Evolutionary conservation across 306 rosid species (phyloP), one percentile per base, ranked within the genome.

Genomic region (Astragalus glycyphyllos): DNA sequence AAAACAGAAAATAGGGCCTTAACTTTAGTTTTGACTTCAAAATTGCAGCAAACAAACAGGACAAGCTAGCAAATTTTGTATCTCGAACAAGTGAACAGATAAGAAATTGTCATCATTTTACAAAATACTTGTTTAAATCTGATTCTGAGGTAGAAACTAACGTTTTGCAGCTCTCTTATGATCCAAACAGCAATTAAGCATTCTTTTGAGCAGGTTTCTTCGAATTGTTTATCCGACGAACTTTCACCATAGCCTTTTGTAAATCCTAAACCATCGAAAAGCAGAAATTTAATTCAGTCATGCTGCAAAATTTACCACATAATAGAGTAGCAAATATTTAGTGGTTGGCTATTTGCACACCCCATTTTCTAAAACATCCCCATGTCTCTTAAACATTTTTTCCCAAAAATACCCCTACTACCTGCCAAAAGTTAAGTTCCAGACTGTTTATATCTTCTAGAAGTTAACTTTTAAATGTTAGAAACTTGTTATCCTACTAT

Each of bases 171-270:
- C 29, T 44, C 14, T 29, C 48, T 62, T 49, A 34, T 3, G 68
- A 42, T 48, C 37, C 7, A 59, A 16, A 50, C 34, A 56, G 35
- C 40, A 63, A 40, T 71, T 61, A 87, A 11, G 80, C 71, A 42
- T 41, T 65, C 76, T 76, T 74, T 71, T 69, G 85, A 5, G 84
- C 84, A 11, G 80, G 87, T 86, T 87, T 92, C 87, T 90, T 92
- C 4, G 96, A 93, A 77, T 93, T 90, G 79, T 90, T 93, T 86
- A 75, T 86, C 64, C 80, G 86, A 13, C 96, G 97, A 73, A 93
- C 74, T 93, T 93, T 93, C 87, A 93, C 91, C 74, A 88, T 64
- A 73, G 86, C 91, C 15, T 81, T 88, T 46, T 78, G 89, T 91
- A 93, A 74, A 81, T 86, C 97, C 97, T 92, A 68, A 73, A 70